These are phyloP conservation scores for Pseudocercospora eumusae DNA, from an alignment of 2,329 filamentous ascomycete species.

Conservation along the genomic window DNA sequence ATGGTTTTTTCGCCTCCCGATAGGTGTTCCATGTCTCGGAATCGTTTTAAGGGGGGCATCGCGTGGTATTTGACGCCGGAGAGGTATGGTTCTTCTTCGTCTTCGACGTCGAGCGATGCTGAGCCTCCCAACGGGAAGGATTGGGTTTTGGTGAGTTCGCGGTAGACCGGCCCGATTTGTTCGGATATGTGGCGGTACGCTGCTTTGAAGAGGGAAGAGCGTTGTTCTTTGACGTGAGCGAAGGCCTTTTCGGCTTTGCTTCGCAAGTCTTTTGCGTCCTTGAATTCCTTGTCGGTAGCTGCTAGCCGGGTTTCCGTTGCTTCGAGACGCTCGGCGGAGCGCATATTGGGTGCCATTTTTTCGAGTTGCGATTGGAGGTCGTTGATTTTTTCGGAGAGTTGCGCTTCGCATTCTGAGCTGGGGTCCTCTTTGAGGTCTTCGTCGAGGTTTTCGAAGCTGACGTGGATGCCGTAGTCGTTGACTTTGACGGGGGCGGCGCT, in stretches of 20 bases:
- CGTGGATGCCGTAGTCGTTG: conserved; percentile 87
- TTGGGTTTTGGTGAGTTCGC: conserved; percentile 85
- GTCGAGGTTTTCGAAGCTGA: conserved; percentile 80
- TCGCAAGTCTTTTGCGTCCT: conserved; percentile 74
- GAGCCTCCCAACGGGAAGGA: conserved; percentile 91
- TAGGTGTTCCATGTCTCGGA: conserved; percentile 98
- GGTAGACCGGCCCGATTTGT: conserved; percentile 91
- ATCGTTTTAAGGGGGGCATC: conserved; percentile 97
- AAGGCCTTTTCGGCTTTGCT: conserved; percentile 80
- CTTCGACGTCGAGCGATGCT: conserved; percentile 88
- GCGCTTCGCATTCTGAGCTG: conserved; percentile 70
- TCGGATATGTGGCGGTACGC: conserved; percentile 94
- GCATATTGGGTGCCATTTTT: conserved; percentile 95
- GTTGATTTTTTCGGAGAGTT: conserved; percentile 74
- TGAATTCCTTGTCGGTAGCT: conserved; percentile 84
- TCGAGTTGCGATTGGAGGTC: conserved; percentile 77
- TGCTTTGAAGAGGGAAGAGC: conserved; percentile 90
- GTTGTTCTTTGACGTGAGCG: conserved; percentile 74
- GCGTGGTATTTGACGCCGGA: conserved; percentile 97
- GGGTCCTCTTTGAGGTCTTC: conserved; percentile 79
- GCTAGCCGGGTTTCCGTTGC: conserved; percentile 80
- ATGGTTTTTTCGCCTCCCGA: conserved; percentile 99
- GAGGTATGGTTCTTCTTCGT: conserved; percentile 93
- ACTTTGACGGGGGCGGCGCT: conserved; percentile 56
- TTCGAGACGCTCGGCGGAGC: conserved; percentile 87